Percentiles rank a stretch among this genome's conserved stretches.
Conservation (phyloP, 2,329 filamentous ascomycete genomes). For the Neophaeococcomyces mojaviensis region DNA sequence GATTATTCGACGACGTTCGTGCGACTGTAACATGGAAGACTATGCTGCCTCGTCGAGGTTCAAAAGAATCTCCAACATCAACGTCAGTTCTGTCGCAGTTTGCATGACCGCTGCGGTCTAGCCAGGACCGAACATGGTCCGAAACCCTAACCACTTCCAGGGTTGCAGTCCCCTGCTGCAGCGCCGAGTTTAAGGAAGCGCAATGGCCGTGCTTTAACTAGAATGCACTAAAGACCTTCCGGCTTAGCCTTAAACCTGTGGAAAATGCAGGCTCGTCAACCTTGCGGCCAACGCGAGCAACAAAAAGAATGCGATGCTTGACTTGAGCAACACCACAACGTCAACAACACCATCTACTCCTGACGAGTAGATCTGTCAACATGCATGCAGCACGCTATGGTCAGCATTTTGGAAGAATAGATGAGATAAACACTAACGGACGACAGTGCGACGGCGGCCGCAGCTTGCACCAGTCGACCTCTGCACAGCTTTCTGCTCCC, state of each 20-base stretch:
- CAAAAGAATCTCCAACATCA: too few species aligned
- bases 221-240: too few species aligned
- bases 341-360: neutral
- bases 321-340: neutral
- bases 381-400: neutral
- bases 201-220: too few species aligned
- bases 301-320: too few species aligned
- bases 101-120: neutral
- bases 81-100: neutral
- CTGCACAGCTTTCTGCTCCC: conserved; percentile 6
- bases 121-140: neutral
- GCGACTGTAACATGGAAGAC: too few species aligned
- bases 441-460: neutral
- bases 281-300: too few species aligned
- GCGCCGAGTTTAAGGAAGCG: neutral
- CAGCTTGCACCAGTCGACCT: conserved; percentile 1
- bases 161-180: neutral
- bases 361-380: neutral
- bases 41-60: too few species aligned
- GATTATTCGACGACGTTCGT: too few species aligned
- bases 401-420: neutral
- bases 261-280: too few species aligned
- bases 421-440: neutral
- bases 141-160: neutral
- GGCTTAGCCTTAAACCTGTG: too few species aligned